Evolutionary conservation across 2,329 filamentous ascomycete species (phyloP).

Genomic region (Xylariales sp.): DNA sequence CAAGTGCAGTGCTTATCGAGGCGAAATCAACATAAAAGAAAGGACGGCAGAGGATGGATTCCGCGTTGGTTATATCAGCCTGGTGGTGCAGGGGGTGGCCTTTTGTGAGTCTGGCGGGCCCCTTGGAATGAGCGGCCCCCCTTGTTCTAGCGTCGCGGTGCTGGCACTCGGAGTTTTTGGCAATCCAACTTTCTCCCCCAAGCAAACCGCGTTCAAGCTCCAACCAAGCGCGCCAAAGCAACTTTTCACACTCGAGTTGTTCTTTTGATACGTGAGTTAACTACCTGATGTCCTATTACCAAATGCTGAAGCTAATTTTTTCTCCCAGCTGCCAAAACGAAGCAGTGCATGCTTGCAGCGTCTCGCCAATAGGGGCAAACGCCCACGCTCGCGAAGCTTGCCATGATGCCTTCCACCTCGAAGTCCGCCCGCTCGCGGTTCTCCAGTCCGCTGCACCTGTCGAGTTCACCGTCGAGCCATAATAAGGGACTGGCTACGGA

Average conservation of each 20-base stretch:
- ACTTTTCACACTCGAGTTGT: no score
- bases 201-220: constrained; percentile 3
- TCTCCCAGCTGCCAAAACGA: constrained; percentile 1
- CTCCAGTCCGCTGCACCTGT: constrained; percentile 44
- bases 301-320: constrained; percentile 3
- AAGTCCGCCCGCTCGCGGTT: constrained; percentile 45
- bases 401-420: constrained; percentile 19
- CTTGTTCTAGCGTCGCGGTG: constrained; percentile 5
- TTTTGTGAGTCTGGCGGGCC: constrained; percentile 5
- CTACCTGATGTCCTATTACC: no score
- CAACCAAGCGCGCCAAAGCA: constrained; percentile 6
- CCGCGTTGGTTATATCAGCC: constrained; percentile 1
- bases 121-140: constrained; percentile 6
- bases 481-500: constrained; percentile 22
- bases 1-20: no score
- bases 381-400: constrained; percentile 4
- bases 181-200: constrained; percentile 3
- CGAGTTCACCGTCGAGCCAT: constrained; percentile 28
- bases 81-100: constrained; percentile 3
- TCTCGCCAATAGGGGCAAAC: constrained; percentile 5
- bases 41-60: not conserved
- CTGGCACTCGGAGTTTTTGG: constrained; percentile 7
- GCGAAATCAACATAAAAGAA: not conserved
- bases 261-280: no score
- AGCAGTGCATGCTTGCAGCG: constrained; percentile 5